These are phyloP conservation scores for Lachancea sp. DNA, from an alignment of 805 yeast genomes.

Conservation along the genomic window DNA sequence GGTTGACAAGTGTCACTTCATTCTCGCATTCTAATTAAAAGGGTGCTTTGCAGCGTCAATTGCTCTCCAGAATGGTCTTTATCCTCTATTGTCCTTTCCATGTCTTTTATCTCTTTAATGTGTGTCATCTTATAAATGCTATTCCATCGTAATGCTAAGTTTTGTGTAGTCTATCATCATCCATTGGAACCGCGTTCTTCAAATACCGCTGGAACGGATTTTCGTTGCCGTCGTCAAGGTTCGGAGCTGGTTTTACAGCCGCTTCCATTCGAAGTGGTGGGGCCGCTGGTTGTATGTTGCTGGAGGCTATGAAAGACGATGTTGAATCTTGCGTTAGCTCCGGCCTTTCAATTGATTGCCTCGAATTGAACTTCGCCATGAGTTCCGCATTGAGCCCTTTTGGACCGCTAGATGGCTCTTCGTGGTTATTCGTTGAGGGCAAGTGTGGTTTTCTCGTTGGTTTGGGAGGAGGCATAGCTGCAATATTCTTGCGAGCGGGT, in stretches of 20 bases:
- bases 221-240: constrained; percentile 17
- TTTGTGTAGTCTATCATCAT: constrained; percentile 32
- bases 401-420: background rate
- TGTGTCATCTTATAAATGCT: constrained; percentile 1
- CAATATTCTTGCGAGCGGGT: background rate
- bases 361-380: constrained; percentile 1
- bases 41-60: background rate
- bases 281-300: constrained; percentile 1
- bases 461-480: constrained; percentile 1
- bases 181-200: constrained; percentile 35
- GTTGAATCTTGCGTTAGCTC: background rate
- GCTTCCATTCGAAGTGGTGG: constrained; percentile 1
- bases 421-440: background rate
- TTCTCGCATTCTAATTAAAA: background rate
- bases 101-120: background rate
- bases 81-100: background rate
- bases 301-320: background rate
- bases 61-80: background rate
- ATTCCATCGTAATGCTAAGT: background rate
- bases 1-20: too few species aligned
- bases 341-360: background rate
- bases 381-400: background rate
- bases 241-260: background rate
- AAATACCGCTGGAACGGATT: constrained; percentile 36
- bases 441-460: background rate